A percentile compares a stretch with the other conserved stretches of the same genome.
These are phyloP conservation scores for Ceratocystis cubensis DNA, from an alignment of 2,329 filamentous ascomycete genomes.

Conservation along the genomic window DNA sequence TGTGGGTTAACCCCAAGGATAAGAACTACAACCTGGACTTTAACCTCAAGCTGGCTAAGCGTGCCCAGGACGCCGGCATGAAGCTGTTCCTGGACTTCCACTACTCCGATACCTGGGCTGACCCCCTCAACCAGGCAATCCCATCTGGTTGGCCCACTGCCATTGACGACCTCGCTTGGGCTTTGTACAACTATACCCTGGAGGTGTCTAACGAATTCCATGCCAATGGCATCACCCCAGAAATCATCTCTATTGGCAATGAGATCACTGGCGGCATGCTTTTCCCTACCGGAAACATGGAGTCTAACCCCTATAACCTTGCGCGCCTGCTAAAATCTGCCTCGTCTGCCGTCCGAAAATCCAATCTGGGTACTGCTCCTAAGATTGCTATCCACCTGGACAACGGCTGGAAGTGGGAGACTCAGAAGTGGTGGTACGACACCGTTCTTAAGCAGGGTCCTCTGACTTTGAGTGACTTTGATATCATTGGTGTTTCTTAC, in stretches of 20 bases:
- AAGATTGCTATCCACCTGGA: slow-evolving; percentile 65
- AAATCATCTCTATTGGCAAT: slow-evolving; percentile 59
- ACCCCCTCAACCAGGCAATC: slow-evolving; percentile 49
- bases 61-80: slow-evolving; percentile 50
- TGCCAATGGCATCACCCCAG: slow-evolving; percentile 40
- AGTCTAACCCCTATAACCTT: slow-evolving; percentile 43
- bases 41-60: slow-evolving; percentile 53
- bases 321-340: slow-evolving; percentile 52
- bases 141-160: slow-evolving; percentile 52
- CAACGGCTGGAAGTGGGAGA: slow-evolving; percentile 60
- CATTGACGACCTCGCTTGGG: slow-evolving; percentile 45
- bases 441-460: slow-evolving; percentile 40
- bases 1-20: slow-evolving; percentile 57
- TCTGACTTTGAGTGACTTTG: slow-evolving; percentile 44
- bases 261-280: slow-evolving; percentile 57
- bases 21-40: slow-evolving; percentile 58
- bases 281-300: slow-evolving; percentile 49
- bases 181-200: slow-evolving; percentile 57
- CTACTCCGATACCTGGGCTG: slow-evolving; percentile 59
- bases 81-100: slow-evolving; percentile 51
- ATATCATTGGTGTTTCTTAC: slow-evolving; percentile 60
- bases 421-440: slow-evolving; percentile 54
- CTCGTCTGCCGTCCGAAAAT: slow-evolving; percentile 52
- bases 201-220: slow-evolving; percentile 50
- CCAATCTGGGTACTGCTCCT: slow-evolving; percentile 41